A percentile compares a stretch with the other conserved stretches of the same genome.
phyloP scores from a whole-genome alignment of 441 rosid species.

The Flueggea neowawraea region DNA sequence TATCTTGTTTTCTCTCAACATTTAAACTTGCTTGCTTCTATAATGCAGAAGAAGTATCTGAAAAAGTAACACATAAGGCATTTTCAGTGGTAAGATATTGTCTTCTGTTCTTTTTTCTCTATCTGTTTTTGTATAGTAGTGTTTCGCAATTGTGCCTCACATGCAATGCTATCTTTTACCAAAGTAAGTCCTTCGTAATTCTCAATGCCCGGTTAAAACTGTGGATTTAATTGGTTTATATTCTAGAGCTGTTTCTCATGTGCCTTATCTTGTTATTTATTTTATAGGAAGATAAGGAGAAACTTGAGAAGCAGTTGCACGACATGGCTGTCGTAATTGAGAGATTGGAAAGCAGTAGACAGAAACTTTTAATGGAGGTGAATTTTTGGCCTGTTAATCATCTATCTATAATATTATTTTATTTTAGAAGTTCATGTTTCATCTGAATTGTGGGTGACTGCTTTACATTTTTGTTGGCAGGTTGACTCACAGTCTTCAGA shows the following conservation, averaged over 20 bases:
- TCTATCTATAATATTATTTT: neutral
- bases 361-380: conserved; percentile 96
- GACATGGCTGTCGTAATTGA: conserved; percentile 96
- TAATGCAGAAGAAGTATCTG: conserved; percentile 54
- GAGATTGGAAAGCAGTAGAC: conserved; percentile 90
- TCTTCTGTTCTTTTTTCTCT: neutral
- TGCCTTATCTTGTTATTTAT: conserved; percentile 7
- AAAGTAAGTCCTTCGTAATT: no score
- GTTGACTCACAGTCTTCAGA: conserved; percentile 96
- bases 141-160: no score
- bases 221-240: no score
- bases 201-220: no score
- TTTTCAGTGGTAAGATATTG: conserved; percentile 58
- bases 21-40: conserved; percentile 13
- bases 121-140: no score
- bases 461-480: conserved; percentile 32
- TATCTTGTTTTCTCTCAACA: conserved; percentile 4
- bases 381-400: conserved; percentile 14
- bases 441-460: conserved; percentile 6
- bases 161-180: no score
- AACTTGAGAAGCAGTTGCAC: conserved; percentile 89
- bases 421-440: conserved; percentile 2
- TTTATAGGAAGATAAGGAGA: conserved; percentile 81
- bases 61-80: conserved; percentile 33
- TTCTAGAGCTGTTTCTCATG: conserved; percentile 5